A percentile compares a stretch with the other conserved stretches of the same genome.
phyloP scores from a whole-genome alignment of 441 rosid species.

The Hypseocharis bilobata region DNA sequence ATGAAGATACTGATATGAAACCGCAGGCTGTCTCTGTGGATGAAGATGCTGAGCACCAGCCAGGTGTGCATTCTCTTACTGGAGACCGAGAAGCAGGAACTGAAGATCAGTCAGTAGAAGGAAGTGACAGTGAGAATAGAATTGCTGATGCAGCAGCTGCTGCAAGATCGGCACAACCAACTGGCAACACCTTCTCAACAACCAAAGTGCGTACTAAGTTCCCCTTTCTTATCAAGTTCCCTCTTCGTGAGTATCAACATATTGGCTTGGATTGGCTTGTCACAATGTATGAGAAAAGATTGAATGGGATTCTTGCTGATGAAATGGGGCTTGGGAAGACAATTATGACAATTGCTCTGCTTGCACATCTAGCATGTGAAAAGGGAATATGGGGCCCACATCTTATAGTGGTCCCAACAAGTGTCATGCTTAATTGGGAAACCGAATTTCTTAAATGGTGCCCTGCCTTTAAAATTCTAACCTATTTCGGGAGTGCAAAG shows the following conservation, averaged over 20 bases:
- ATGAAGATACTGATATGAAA: slow-evolving; percentile 33
- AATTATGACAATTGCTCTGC: slow-evolving; percentile 95
- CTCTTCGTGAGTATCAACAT: slow-evolving; percentile 98
- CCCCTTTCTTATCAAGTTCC: slow-evolving; percentile 94
- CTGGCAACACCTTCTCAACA: slow-evolving; percentile 92
- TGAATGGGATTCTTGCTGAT: slow-evolving; percentile 98
- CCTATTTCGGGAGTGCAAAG: slow-evolving; percentile 98
- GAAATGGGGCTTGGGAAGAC: slow-evolving; percentile 99
- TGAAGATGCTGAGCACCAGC: slow-evolving; percentile 34
- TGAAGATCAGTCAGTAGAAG: slow-evolving; percentile 37
- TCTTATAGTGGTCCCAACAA: slow-evolving; percentile 98
- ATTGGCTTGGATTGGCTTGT: slow-evolving; percentile 99
- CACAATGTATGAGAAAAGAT: slow-evolving; percentile 91
- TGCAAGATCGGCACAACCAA: slow-evolving; percentile 98
- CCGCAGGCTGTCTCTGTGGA: slow-evolving; percentile 35
- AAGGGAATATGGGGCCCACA: slow-evolving; percentile 99
- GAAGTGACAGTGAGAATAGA: slow-evolving; percentile 53
- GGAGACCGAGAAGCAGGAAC: slow-evolving; percentile 34
- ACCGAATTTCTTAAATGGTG: slow-evolving; percentile 99
- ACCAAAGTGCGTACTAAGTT: slow-evolving; percentile 92
- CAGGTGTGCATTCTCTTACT: slow-evolving; percentile 22
- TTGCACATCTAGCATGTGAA: slow-evolving; percentile 95
- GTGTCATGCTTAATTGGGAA: slow-evolving; percentile 99
- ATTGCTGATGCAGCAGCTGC: slow-evolving; percentile 99
- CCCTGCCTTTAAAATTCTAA: slow-evolving; percentile 97